Percentiles rank a stretch among this genome's conserved stretches.
These are phyloP conservation scores for Linnemannia hyalina DNA, from an alignment of 192 early-diverging fungal species.

Conservation along the genomic window DNA sequence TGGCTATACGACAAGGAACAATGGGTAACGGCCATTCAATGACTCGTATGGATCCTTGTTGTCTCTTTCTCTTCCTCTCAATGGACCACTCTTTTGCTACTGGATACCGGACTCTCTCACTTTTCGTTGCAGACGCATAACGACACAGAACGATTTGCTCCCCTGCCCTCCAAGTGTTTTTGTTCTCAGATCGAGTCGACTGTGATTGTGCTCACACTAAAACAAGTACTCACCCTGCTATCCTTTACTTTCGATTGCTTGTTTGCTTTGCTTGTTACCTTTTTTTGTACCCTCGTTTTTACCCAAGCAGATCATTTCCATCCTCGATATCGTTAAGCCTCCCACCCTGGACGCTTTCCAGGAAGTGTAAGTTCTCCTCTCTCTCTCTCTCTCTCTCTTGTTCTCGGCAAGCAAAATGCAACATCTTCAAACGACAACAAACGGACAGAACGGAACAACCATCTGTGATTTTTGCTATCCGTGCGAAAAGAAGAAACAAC, in stretches of 20 bases:
- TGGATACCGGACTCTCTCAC: background rate
- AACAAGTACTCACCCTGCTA: background rate
- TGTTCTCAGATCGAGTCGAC: background rate
- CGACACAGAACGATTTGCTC: background rate
- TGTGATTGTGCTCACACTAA: conserved; percentile 1
- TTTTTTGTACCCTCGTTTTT: conserved; percentile 6
- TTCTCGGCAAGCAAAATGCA: background rate
- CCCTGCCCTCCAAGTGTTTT: background rate
- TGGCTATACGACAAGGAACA: background rate
- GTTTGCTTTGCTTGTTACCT: background rate
- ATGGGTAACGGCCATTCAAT: background rate
- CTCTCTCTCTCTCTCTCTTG: background rate
- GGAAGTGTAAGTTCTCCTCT: conserved; percentile 75
- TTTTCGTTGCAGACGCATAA: background rate
- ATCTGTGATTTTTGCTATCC: background rate
- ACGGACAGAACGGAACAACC: background rate
- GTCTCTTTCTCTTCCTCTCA: conserved; percentile 8
- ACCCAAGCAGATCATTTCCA: conserved; percentile 83
- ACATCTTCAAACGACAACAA: background rate
- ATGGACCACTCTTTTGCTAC: background rate
- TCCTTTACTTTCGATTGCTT: background rate
- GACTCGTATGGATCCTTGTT: background rate
- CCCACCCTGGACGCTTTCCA: conserved; percentile 84
- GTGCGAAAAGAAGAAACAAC: conserved; percentile 2
- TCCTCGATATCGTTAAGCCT: conserved; percentile 93